These are phyloP conservation scores for Colletotrichum sojae DNA, from an alignment of 2,329 filamentous ascomycete genomes.

Conservation along the genomic window DNA sequence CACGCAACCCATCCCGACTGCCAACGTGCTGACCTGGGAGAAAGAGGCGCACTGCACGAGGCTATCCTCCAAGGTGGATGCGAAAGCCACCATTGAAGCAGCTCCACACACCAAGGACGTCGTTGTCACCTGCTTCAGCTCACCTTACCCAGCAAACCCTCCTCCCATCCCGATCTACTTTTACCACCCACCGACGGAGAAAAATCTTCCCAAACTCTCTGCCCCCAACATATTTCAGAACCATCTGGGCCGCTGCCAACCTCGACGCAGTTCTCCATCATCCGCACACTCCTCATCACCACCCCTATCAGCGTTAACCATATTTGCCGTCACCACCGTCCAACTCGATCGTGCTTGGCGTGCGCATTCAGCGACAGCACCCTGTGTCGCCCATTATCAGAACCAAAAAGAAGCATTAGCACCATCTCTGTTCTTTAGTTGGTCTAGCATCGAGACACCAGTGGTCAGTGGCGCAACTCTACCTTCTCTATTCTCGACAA, in stretches of 20 bases:
- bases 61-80: conserved; percentile 20
- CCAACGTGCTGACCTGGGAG: not conserved
- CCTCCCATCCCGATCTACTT: conserved; percentile 13
- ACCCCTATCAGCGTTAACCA: too few species aligned
- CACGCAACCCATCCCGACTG: too few species aligned
- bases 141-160: conserved; percentile 34
- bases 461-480: conserved; percentile 37
- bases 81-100: conserved; percentile 12
- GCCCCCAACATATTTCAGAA: conserved; percentile 18
- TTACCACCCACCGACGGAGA: conserved; percentile 19
- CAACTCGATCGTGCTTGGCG: not conserved
- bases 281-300: too few species aligned
- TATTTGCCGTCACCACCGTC: too few species aligned
- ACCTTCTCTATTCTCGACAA: conserved; percentile 6
- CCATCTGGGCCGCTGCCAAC: too few species aligned
- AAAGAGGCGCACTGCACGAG: conserved; percentile 17
- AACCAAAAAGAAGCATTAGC: not conserved
- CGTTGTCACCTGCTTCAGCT: conserved; percentile 5
- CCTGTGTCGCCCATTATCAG: not conserved
- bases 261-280: too few species aligned
- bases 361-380: not conserved
- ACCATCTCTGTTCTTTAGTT: not conserved
- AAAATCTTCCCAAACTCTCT: conserved; percentile 13
- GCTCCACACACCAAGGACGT: conserved; percentile 25
- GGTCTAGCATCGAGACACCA: conserved; percentile 3